These are phyloP conservation scores for Excoecaria agallocha DNA, from an alignment of 345 rosid genomes.

Conservation along the genomic window DNA sequence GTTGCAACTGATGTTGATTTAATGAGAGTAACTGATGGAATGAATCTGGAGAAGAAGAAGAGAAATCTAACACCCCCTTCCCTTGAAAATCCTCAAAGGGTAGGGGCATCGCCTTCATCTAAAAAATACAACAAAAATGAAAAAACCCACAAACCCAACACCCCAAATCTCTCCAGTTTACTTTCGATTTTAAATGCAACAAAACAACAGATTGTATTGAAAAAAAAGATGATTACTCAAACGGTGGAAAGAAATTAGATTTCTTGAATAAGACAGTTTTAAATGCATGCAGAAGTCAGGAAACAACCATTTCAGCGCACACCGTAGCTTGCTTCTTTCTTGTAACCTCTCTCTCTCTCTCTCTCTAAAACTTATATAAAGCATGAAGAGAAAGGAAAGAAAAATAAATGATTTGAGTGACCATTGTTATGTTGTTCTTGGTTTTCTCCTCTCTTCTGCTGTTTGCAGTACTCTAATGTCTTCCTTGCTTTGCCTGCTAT, in stretches of 20 bases:
- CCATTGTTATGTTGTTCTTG: slow-evolving; percentile 24
- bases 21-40: slow-evolving; percentile 18
- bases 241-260: slow-evolving; percentile 16
- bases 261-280: slow-evolving; percentile 14
- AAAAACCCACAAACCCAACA: slow-evolving; percentile 11
- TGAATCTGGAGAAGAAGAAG: slow-evolving; percentile 27
- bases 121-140: slow-evolving; percentile 23
- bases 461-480: slow-evolving; percentile 24
- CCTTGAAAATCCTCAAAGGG: slow-evolving; percentile 77
- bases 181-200: slow-evolving; percentile 14
- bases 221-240: slow-evolving; percentile 10
- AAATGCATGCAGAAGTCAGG: slow-evolving; percentile 8
- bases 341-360: neutral
- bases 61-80: slow-evolving; percentile 50
- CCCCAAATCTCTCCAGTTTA: slow-evolving; percentile 27
- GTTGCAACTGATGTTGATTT: slow-evolving; percentile 7
- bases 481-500: slow-evolving; percentile 40
- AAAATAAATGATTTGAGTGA: slow-evolving; percentile 12
- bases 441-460: slow-evolving; percentile 9
- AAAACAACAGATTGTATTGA: slow-evolving; percentile 3
- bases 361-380: too few relatives aligned
- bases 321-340: neutral
- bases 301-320: neutral
- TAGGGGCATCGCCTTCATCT: slow-evolving; percentile 79
- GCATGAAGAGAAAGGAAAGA: too few relatives aligned